A percentile compares a stretch with the other conserved stretches of the same genome.
Evolutionary conservation across 2,329 filamentous ascomycete species (phyloP).

Genomic region (Exutisphaerella laricina): DNA sequence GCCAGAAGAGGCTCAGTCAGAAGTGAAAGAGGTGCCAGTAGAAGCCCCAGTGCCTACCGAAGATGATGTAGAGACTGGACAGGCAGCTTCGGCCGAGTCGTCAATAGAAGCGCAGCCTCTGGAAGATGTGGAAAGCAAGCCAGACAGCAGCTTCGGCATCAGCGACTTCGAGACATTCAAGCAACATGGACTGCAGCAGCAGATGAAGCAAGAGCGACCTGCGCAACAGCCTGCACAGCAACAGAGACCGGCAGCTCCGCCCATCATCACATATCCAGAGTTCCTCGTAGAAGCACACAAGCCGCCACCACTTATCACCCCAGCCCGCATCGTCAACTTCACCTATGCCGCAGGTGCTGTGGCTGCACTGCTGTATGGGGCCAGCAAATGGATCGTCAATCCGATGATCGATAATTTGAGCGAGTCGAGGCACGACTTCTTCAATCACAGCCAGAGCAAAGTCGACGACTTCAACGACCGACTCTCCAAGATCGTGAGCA

Average conservation of each 20-base stretch:
- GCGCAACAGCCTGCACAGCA: slow-evolving; percentile 22
- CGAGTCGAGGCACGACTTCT: slow-evolving; percentile 53
- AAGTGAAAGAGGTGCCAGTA: slow-evolving; percentile 5
- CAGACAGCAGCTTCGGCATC: slow-evolving; percentile 15
- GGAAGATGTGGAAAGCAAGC: slow-evolving; percentile 5
- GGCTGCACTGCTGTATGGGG: slow-evolving; percentile 59
- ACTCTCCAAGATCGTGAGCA: slow-evolving; percentile 36
- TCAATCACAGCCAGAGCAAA: slow-evolving; percentile 47
- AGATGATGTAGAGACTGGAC: not conserved
- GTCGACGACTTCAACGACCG: slow-evolving; percentile 53
- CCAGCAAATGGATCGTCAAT: slow-evolving; percentile 61
- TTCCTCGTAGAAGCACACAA: slow-evolving; percentile 56
- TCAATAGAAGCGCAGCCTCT: not conserved
- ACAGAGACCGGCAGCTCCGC: slow-evolving; percentile 42
- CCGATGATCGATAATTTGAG: slow-evolving; percentile 54
- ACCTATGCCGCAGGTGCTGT: slow-evolving; percentile 53
- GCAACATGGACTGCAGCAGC: slow-evolving; percentile 21
- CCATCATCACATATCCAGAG: slow-evolving; percentile 63
- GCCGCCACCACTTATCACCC: slow-evolving; percentile 55
- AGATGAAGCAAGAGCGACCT: slow-evolving; percentile 12
- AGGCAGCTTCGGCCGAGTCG: not conserved
- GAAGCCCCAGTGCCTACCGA: slow-evolving; percentile 6
- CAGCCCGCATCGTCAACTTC: slow-evolving; percentile 51
- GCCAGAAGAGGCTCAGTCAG: slow-evolving; percentile 8
- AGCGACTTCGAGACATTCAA: slow-evolving; percentile 27